Evolutionary conservation across 441 rosid species (phyloP), one percentile per base, ranked within the genome.

Genomic region (Populus tomentosa): DNA sequence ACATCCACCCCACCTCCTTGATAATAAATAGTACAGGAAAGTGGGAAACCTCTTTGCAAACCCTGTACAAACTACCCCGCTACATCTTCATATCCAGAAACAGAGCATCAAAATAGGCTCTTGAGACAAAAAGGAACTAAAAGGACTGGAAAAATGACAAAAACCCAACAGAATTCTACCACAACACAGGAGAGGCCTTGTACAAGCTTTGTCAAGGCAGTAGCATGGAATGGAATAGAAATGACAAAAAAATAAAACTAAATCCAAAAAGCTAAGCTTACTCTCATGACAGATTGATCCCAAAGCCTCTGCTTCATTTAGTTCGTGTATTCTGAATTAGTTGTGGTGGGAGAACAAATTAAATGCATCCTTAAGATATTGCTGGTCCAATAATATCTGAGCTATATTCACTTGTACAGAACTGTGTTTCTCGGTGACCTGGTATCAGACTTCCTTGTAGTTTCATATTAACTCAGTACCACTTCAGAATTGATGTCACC

Each of bases 61-160:
- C 76, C 82, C 88, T 88, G 82, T 84, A 88, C 88, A 85, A 24
- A 63, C 84, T 80, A 79, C 78, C 73, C 78, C 50, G 30, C 82
- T 75, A 80, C 73, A 73, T 50, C 82, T 74, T 80, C 73, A 73
- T 80, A 67, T 71, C 69, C 24, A 76, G 80, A 86, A 75, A 69
- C 77, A 79, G 86, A 79, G 82, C 86, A 76, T 69, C 79, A 82
- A 85, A 85, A 85, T 74, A 79, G 76, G 84, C 86, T 77, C 88
- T 77, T 59, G 33, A 40, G 69, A 20, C 2, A 36, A 74, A 77
- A 38, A 14, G 69, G 20, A 50, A 30, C 18, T 53, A 72, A 69
- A 9, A 50, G 42, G 30, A 59, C 63, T 20, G 32, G 24, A 26
- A 50, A 1, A 70, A 32, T 53, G 36, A 30, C 59, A 69, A 30